phyloP scores from a whole-genome alignment of 2,329 filamentous ascomycete species.

The Monosporascus sp. region DNA sequence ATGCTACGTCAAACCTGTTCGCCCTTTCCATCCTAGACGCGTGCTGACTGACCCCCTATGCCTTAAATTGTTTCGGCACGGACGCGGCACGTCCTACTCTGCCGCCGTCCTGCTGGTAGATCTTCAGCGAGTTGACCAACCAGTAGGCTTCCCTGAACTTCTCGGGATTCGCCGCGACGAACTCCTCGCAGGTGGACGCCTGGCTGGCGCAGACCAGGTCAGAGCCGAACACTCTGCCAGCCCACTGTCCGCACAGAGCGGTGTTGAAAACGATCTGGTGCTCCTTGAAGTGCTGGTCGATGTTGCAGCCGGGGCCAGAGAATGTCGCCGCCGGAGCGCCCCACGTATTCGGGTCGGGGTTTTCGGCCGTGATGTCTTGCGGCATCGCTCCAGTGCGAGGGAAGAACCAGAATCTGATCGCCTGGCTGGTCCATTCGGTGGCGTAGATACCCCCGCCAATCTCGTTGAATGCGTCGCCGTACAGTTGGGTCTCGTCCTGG shows the following conservation, averaged over 20 bases:
- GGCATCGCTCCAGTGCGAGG: slow-evolving; percentile 57
- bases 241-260: slow-evolving; percentile 86
- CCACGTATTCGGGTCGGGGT: slow-evolving; percentile 65
- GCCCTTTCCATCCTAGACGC: too few relatives aligned
- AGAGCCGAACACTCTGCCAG: slow-evolving; percentile 61
- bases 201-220: slow-evolving; percentile 54
- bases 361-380: slow-evolving; percentile 52
- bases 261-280: slow-evolving; percentile 79
- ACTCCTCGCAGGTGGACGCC: slow-evolving; percentile 64
- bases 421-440: slow-evolving; percentile 67
- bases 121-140: slow-evolving; percentile 66
- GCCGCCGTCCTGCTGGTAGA: slow-evolving; percentile 38
- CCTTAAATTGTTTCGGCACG: slow-evolving; percentile 13
- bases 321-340: slow-evolving; percentile 66
- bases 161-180: slow-evolving; percentile 64
- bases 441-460: slow-evolving; percentile 67
- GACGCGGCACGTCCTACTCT: slow-evolving; percentile 2
- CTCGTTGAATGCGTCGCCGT: slow-evolving; percentile 67
- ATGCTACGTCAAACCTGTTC: not conserved
- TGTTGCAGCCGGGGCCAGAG: slow-evolving; percentile 62
- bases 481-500: slow-evolving; percentile 48
- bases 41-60: slow-evolving; percentile 5
- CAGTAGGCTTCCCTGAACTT: slow-evolving; percentile 73
- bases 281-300: slow-evolving; percentile 63
- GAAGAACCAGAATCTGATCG: slow-evolving; percentile 82